These are phyloP conservation scores for Cinchona pubescens DNA, from an alignment of 257 asterid species.

Conservation along the genomic window DNA sequence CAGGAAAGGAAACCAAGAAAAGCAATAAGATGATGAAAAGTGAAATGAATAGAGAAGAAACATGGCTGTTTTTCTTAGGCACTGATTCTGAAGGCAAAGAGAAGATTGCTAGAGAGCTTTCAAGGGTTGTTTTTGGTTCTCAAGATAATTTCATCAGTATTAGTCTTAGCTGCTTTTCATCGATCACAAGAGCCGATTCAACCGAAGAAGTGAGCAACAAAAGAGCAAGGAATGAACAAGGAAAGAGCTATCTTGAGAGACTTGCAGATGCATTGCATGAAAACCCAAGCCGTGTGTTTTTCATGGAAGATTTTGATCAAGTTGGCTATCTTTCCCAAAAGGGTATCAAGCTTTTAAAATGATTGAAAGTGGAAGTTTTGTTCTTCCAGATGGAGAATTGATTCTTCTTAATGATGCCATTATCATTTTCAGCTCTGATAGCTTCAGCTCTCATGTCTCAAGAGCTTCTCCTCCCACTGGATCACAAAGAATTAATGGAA, in stretches of 20 bases:
- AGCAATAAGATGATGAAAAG: neutral
- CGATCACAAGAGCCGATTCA: conserved; percentile 14
- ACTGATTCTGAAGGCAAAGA: conserved; percentile 61
- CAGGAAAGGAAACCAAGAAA: conserved; percentile 31
- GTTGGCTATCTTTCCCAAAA: conserved; percentile 36
- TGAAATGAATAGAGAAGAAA: conserved; percentile 33
- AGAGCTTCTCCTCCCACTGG: conserved; percentile 26
- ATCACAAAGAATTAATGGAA: neutral
- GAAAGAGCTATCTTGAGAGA: conserved; percentile 50
- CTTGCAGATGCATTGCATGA: conserved; percentile 51
- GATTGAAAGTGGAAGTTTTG: conserved; percentile 42
- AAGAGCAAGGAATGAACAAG: conserved; percentile 61
- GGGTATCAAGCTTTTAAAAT: conserved; percentile 48
- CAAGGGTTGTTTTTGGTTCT: conserved; percentile 54
- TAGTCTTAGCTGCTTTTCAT: conserved; percentile 47
- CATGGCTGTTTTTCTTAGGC: conserved; percentile 71
- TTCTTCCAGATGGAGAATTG: conserved; percentile 31
- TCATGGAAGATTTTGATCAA: conserved; percentile 61
- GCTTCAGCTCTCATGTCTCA: conserved; percentile 24
- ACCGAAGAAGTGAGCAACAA: conserved; percentile 53
- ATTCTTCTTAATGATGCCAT: conserved; percentile 65
- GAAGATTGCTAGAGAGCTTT: conserved; percentile 59
- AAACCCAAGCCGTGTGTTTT: conserved; percentile 68
- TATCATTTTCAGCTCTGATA: conserved; percentile 54
- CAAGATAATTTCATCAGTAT: conserved; percentile 39